phyloP scores from a whole-genome alignment of 2,329 filamentous ascomycete genomes.

The Aspergillus sp. region DNA sequence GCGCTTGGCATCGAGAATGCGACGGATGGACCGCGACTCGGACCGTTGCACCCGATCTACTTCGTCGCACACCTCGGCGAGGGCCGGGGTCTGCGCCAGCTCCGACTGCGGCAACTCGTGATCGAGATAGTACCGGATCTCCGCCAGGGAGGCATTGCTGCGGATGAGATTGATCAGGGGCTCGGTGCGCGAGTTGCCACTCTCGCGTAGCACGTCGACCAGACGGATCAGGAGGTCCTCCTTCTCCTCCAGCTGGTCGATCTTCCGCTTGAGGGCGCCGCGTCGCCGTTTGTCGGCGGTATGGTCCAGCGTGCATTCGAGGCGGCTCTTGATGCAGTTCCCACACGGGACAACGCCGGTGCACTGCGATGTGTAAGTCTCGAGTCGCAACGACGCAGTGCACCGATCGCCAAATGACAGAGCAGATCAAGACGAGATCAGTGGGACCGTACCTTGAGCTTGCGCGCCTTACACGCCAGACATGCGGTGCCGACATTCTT shows the following conservation, averaged over 20 bases:
- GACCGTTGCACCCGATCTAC: conserved; percentile 16
- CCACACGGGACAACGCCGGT: conserved; percentile 22
- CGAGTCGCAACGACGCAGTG: not conserved
- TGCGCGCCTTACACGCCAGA: conserved; percentile 23
- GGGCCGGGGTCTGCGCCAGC: conserved; percentile 20
- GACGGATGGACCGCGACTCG: conserved; percentile 15
- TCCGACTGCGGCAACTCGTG: conserved; percentile 18
- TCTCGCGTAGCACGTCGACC: conserved; percentile 23
- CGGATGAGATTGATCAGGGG: conserved; percentile 28
- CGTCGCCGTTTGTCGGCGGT: conserved; percentile 22
- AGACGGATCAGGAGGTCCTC: conserved; percentile 24
- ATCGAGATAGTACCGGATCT: conserved; percentile 26
- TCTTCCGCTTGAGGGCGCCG: conserved; percentile 26
- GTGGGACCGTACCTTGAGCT: conserved; percentile 23
- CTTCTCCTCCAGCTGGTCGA: conserved; percentile 24
- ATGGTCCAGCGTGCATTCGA: conserved; percentile 24
- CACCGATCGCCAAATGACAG: not conserved
- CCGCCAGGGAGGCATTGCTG: conserved; percentile 24
- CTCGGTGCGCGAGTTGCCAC: conserved; percentile 14
- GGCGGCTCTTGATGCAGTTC: conserved; percentile 20
- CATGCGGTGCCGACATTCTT: conserved; percentile 27
- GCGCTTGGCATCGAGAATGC: conserved; percentile 16
- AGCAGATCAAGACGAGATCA: not conserved
- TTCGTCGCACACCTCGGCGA: conserved; percentile 17
- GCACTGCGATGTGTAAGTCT: conserved; percentile 13